Conservation (phyloP, 345 rosid species). For the Brassica nigra region DNA sequence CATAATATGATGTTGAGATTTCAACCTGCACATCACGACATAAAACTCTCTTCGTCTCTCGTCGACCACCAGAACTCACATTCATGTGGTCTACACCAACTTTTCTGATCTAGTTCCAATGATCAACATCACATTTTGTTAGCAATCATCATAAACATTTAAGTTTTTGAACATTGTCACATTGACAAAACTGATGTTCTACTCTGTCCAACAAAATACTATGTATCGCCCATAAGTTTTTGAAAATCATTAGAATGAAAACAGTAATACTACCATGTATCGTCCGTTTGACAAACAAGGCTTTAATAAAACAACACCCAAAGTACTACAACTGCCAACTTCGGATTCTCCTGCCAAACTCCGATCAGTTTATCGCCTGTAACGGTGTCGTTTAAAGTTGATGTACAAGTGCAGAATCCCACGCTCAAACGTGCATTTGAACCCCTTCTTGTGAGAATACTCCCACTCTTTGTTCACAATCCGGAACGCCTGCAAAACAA, state of each 20-base stretch:
- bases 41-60: no score
- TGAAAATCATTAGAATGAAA: not conserved
- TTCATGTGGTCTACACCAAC: no score
- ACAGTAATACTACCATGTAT: not conserved
- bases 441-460: constrained; percentile 94
- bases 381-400: constrained; percentile 90
- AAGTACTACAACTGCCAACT: constrained; percentile 13
- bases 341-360: constrained; percentile 13
- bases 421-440: constrained; percentile 89
- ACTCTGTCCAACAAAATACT: not conserved
- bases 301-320: constrained; percentile 13
- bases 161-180: not conserved
- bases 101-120: not conserved
- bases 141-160: not conserved
- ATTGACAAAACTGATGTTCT: not conserved
- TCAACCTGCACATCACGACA: no score
- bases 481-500: constrained; percentile 63
- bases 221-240: not conserved
- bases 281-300: constrained; percentile 13
- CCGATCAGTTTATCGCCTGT: constrained; percentile 60
- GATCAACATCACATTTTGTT: not conserved
- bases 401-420: constrained; percentile 85
- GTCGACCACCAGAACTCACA: no score
- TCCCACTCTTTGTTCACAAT: constrained; percentile 98
- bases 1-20: no score